Evolutionary conservation across 768 basidiomycete genomes (phyloP).

Genomic region (Calvatia gigantea): DNA sequence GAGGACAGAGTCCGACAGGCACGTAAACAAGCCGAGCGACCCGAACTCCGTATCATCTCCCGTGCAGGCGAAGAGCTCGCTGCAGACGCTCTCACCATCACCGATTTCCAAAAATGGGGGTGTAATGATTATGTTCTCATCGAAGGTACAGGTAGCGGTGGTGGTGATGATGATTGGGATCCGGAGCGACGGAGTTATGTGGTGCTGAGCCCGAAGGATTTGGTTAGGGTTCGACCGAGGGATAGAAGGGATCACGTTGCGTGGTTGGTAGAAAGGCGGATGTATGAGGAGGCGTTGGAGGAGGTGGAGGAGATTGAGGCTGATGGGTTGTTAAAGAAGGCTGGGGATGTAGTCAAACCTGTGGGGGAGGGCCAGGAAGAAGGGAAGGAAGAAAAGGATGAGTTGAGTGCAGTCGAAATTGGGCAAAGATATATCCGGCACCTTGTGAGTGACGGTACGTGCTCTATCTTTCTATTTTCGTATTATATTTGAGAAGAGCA

Average conservation of each 20-base stretch:
- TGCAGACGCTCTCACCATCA: slow-evolving; percentile 76
- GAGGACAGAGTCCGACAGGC: slow-evolving; percentile 72
- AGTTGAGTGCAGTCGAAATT: slow-evolving; percentile 61
- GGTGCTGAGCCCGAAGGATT: slow-evolving; percentile 81
- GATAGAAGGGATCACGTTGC: slow-evolving; percentile 87
- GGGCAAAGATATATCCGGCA: slow-evolving; percentile 86
- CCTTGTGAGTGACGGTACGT: slow-evolving; percentile 74
- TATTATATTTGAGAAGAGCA: neutral
- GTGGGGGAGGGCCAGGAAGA: slow-evolving; percentile 11
- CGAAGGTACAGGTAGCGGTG: slow-evolving; percentile 39
- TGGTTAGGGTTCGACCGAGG: slow-evolving; percentile 83
- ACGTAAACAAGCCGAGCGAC: slow-evolving; percentile 84
- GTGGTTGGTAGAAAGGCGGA: slow-evolving; percentile 84
- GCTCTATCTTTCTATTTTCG: slow-evolving; percentile 14
- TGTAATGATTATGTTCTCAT: slow-evolving; percentile 90
- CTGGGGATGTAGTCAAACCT: slow-evolving; percentile 5
- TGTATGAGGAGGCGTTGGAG: slow-evolving; percentile 87
- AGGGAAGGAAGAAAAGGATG: slow-evolving; percentile 32
- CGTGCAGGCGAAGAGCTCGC: slow-evolving; percentile 85
- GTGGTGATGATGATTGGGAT: slow-evolving; percentile 22
- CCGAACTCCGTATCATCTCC: slow-evolving; percentile 90
- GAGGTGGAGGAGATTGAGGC: slow-evolving; percentile 69
- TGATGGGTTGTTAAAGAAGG: slow-evolving; percentile 23
- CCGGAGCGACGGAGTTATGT: slow-evolving; percentile 60
- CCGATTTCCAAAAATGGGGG: slow-evolving; percentile 77